Base-by-base conservation (phyloP, 768 basidiomycete species). In the Psilocybe sp. region DNA sequence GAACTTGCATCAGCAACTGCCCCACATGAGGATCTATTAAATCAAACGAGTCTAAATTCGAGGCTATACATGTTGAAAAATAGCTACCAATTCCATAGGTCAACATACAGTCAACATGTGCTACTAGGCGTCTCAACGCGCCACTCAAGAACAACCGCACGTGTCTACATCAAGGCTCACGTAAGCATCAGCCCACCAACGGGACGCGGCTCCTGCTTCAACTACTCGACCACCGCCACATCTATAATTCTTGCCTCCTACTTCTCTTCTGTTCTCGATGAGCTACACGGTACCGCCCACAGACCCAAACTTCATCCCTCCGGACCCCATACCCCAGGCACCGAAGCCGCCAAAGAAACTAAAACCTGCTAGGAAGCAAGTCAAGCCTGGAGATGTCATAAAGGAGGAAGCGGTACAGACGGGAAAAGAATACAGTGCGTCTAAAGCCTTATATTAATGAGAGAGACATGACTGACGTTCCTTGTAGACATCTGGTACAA, bases 361-460 rank as follows among this genome's bases (percentile, higher is more conserved):
- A 12, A 88, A 88, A 59, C 95, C 95, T 4, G 94, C 94, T n/a
- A 74, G 93, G 43, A 93, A 95, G 61, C 94, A 98, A 61, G 93
- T 98, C 11, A 87, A 89, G 58, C 73, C 89, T 1, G 94, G 92
- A 34, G 87, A 96, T 59, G 89, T 96, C 14, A 90, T 90, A 56
- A 92, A 92, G 70, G 84, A 81, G 44, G 92, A 94, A 64, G 82
- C 87, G 0, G 81, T 85, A 8, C 94, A 98, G 68, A 92, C 92
- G 0, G 94, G 94, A 43, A 96, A 96, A 67, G 94, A 97, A 65
- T 97, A 96, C 72, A 98, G 94, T 95, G 59, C 60, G 88, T 81
- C 14, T 19, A 31, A 16, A 11, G 14, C 11, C 11, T 28, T 40
- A 40, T 35, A 18, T 19, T 3, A n/a, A 28, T 15, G 18, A n/a